A percentile compares a stretch with the other conserved stretches of the same genome.
Conservation (phyloP, 2,329 filamentous ascomycete genomes). For the Colletotrichum spinosum region DNA sequence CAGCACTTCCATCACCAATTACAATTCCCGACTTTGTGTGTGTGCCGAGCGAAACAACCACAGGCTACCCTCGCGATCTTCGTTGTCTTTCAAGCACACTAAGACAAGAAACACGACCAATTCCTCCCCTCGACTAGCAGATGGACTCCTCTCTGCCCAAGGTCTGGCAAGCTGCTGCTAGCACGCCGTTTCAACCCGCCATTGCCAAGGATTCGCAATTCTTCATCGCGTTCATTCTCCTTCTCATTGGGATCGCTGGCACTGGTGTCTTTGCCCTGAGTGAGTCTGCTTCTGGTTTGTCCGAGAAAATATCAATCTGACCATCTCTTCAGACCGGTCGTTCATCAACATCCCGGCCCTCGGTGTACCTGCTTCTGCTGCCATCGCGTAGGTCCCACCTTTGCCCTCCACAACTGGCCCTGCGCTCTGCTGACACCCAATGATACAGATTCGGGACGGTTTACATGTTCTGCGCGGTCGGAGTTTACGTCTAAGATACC, state of each 20-base stretch:
- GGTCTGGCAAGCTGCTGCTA: conserved; percentile 92
- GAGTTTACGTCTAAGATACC: conserved; percentile 91
- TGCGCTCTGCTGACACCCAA: conserved; percentile 33
- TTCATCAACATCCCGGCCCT: conserved; percentile 80
- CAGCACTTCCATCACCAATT: conserved; percentile 17
- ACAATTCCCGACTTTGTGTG: conserved; percentile 3
- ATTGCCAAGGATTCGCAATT: conserved; percentile 89
- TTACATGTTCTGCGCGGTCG: conserved; percentile 98
- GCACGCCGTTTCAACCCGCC: conserved; percentile 84
- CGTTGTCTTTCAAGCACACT: neutral
- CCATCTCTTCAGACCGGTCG: conserved; percentile 76
- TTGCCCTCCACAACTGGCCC: conserved; percentile 3
- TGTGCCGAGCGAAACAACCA: conserved; percentile 6
- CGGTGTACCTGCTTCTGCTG: conserved; percentile 87
- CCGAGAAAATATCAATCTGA: conserved; percentile 39
- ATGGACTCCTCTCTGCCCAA: conserved; percentile 88
- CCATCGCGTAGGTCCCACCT: conserved; percentile 79
- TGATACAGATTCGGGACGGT: conserved; percentile 84
- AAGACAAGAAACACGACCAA: conserved; percentile 3
- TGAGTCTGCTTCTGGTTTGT: conserved; percentile 57
- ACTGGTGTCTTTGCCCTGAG: conserved; percentile 88
- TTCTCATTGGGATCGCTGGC: conserved; percentile 78
- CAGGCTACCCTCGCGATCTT: neutral
- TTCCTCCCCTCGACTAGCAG: conserved; percentile 38
- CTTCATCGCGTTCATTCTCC: conserved; percentile 79